phyloP scores from a whole-genome alignment of 2,329 filamentous ascomycete species.

The Biscogniauxia marginata region DNA sequence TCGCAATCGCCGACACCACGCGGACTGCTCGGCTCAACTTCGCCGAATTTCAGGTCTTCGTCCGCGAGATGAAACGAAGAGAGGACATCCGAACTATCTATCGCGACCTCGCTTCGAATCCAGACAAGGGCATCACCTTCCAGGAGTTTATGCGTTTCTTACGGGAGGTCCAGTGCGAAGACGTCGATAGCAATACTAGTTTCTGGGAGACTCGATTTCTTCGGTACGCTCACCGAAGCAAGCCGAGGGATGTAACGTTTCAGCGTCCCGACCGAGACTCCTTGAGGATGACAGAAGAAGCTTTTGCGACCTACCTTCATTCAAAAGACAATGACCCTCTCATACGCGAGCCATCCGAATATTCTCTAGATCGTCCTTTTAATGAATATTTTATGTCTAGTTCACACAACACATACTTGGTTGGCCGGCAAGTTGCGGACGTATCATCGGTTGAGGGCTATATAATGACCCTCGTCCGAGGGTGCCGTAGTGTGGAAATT shows the following conservation, averaged over 20 bases:
- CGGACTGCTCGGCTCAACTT: conserved; percentile 70
- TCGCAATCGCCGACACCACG: conserved; percentile 68
- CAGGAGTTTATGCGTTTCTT: conserved; percentile 77
- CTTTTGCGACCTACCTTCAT: conserved; percentile 74
- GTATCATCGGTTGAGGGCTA: conserved; percentile 94
- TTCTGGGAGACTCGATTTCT: conserved; percentile 73
- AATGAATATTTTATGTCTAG: conserved; percentile 99
- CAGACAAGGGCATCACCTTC: conserved; percentile 64
- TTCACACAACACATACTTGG: conserved; percentile 96
- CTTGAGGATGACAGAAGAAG: conserved; percentile 70
- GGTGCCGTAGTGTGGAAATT: conserved; percentile 93
- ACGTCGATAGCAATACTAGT: conserved; percentile 63
- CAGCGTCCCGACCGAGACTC: conserved; percentile 46
- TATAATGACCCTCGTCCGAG: conserved; percentile 80
- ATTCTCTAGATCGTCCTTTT: conserved; percentile 74
- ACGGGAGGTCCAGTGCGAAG: conserved; percentile 69
- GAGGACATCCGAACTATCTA: conserved; percentile 78
- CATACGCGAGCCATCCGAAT: conserved; percentile 56
- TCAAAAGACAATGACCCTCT: conserved; percentile 73
- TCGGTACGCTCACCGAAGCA: conserved; percentile 63
- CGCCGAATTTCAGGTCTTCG: conserved; percentile 78
- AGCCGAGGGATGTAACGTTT: conserved; percentile 43
- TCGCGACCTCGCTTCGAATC: conserved; percentile 56
- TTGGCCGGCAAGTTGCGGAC: conserved; percentile 86
- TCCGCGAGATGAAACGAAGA: conserved; percentile 78